Base-by-base conservation (phyloP, 495 filamentous ascomycete genomes). In the Penicillium alfredii region DNA sequence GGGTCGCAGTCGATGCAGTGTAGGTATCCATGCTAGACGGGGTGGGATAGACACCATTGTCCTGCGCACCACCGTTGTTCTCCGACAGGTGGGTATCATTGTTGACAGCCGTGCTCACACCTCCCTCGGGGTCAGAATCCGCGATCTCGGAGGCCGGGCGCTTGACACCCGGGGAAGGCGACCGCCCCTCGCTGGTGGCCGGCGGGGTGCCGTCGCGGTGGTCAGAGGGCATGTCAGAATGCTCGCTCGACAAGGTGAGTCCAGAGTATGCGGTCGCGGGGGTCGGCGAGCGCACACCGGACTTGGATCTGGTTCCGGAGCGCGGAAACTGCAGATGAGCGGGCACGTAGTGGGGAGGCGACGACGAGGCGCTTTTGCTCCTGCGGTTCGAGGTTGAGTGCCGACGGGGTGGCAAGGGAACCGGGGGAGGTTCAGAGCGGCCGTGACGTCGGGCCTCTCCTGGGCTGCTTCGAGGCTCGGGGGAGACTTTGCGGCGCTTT, bases 401-500 rank as follows among this genome's bases (percentile, higher is more conserved):
- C 38, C 48, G 38, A n/a, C 44, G 27, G 31, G 45, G 51, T 46
- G 49, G 51, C 49, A 47, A 44, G 31, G 51, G 46, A 30, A 43
- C 33, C 10, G 54, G 38, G 22, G 57, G 49, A 31, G 48, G 42
- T 35, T 57, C 51, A 46, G 55, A 60, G 58, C 51, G 58, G 54
- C 44, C 45, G 57, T 63, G 61, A 66, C 60, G 63, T 66, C 37
- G 45, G 50, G 43, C 38, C 40, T 44, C 59, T 62, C 56, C 64
- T 57, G 49, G 64, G 52, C 49, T 71, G 56, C 51, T 60, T 50
- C 55, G 53, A 57, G 71, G 68, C 59, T 74, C 74, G 51, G 74
- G 53, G 33, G 53, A 78, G 64, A 88, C 75, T 75, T 83, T 88
- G 62, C 86, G 76, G 79, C 87, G 88, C 82, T 93, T 93, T 73